Base-by-base conservation (phyloP, 441 rosid species). In the Corymbia calophylla region DNA sequence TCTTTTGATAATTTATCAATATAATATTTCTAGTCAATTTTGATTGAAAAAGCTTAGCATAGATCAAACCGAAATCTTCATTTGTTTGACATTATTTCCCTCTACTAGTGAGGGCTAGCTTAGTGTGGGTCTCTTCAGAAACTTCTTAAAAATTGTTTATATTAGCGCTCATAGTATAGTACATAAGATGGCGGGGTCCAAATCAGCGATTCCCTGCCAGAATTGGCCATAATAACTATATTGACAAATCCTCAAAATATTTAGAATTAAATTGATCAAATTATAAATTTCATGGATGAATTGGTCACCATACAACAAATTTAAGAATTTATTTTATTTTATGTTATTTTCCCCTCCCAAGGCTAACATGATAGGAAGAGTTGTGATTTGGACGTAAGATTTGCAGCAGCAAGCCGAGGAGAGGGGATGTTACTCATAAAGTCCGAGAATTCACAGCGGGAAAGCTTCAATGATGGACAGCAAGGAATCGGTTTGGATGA, bases 391-490 rank as follows among this genome's bases (percentile, higher is more conserved):
- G 13, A 68, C 3, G 10, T n/a, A 64, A 64, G 2, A 32, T 68
- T 68, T 68, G 80, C 80, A 32, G 1, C 44, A 32, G 32, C 14
- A 68, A 66, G 21, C 31, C 73, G 10, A 64, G 31, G 10, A 64
- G 4, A 4, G 21, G 73, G 39, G 39, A 66, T 8, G 5, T 31
- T 9, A 4, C 15, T 68, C 80, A 32, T 0, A 68, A 32, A 3
- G 80, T 18, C 80, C 0, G 25, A 32, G 47, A 68, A 32, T 32
- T 18, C 73, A 53, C 62, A 31, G 18, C 1, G 60, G 39, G 6
- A 53, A 88, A 56, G 93, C 93, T 82, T 92, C 89, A 31, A 90
- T 90, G 53, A 92, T 89, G 64, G 89, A 90, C 18, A 80, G 86
- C 32, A 89, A 27, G 32, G 68, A 66, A 25, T 87, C 81, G 86